phyloP scores from a whole-genome alignment of 2,329 filamentous ascomycete genomes.

The Talaromyces sp. region DNA sequence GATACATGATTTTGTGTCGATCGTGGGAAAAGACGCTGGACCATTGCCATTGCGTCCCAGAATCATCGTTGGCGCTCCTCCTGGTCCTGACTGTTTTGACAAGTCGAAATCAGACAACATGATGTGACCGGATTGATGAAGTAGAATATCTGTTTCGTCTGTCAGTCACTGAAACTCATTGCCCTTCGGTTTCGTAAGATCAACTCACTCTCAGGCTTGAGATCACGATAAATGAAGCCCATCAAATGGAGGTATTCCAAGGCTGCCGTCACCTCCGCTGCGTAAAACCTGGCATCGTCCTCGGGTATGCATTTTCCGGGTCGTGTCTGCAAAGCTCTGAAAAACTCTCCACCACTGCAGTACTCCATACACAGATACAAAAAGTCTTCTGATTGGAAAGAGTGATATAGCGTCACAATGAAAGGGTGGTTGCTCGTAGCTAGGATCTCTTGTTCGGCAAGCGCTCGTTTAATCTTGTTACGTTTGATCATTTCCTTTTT shows the following conservation, averaged over 20 bases:
- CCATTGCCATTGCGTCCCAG: constrained; percentile 85
- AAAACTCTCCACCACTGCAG: constrained; percentile 98
- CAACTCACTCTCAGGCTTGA: constrained; percentile 88
- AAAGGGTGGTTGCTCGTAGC: constrained; percentile 99
- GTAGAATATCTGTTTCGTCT: constrained; percentile 72
- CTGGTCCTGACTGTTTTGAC: constrained; percentile 94
- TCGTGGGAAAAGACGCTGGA: constrained; percentile 84
- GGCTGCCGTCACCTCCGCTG: constrained; percentile 93
- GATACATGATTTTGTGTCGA: constrained; percentile 97
- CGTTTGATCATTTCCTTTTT: constrained; percentile 99
- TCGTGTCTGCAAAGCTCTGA: constrained; percentile 90
- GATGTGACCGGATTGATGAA: constrained; percentile 99
- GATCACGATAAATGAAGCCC: constrained; percentile 97
- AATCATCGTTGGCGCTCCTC: constrained; percentile 97
- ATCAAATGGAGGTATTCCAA: constrained; percentile 96
- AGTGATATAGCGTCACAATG: constrained; percentile 97
- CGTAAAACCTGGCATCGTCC: constrained; percentile 95
- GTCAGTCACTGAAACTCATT: background rate
- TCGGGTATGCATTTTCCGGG: constrained; percentile 97
- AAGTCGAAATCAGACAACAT: constrained; percentile 99
- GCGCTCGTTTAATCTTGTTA: constrained; percentile 98
- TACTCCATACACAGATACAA: constrained; percentile 99
- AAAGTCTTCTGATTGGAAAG: constrained; percentile 98
- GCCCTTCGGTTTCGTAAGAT: background rate
- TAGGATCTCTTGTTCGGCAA: constrained; percentile 96